Base-by-base conservation (phyloP, 2,329 filamentous ascomycete species). In the Talaromyces sp. region DNA sequence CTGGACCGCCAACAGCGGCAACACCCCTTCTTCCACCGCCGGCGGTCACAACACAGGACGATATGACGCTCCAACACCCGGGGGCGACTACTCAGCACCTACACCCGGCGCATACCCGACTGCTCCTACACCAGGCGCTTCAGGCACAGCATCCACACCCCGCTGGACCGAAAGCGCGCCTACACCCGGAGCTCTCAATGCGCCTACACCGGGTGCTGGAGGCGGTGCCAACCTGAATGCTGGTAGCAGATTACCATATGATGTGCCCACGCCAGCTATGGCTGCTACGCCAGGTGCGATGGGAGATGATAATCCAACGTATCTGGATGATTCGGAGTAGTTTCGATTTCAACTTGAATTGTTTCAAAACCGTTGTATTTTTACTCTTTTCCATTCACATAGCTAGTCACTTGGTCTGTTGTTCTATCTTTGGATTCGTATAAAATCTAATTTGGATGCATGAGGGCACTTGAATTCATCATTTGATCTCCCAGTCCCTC, bases 61-160 rank as follows among this genome's bases (percentile, higher is more conserved):
- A 0, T 92, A 90, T 70, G 91, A 94, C 70, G 90, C 90, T 3
- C 90, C 90, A 0, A 93, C 90, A 0, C 90, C 89, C 0, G 89
- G 88, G 2, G 88, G 86, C 7, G 73, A 77, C 59, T 89, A 90
- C 64, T 84, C 86, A 7, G 89, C 89, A 2, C 87, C 88, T 1
- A 91, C 89, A 0, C 89, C 89, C 1, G 87, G 87, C 78, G 56
- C 85, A 80, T 64, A 78, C 56, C 74, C 71, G 14, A 69, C 70
- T 41, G 90, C 89, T 16, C 89, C 89, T 0, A 93, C 90, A 0
- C 90, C 90, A 0, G 88, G 86, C 31, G 88, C 87, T 0, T 87
- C 84, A 60, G 87, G 86, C 14, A 80, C 83, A 11, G 86, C 84
- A 59, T 86, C 86, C n/a, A 85, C 83, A 57, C 82, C 73, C 69